Conservation (phyloP, 1,139 yeast species). For the Spathaspora sp. region DNA sequence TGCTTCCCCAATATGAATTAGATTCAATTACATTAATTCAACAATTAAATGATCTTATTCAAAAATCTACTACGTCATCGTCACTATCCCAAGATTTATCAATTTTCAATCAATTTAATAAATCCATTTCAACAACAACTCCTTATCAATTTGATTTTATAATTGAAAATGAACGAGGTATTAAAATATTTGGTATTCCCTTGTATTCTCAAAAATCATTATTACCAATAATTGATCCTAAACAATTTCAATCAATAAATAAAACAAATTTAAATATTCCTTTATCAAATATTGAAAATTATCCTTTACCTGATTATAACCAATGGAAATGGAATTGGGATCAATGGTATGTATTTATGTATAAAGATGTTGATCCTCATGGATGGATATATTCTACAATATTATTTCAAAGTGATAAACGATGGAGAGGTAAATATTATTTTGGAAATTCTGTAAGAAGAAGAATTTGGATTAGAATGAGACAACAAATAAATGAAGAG, state of each 20-base stretch:
- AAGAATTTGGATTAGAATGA: slow-evolving; percentile 56
- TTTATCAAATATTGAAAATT: slow-evolving; percentile 36
- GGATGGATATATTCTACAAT: slow-evolving; percentile 70
- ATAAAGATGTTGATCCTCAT: slow-evolving; percentile 69
- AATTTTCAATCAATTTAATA: slow-evolving; percentile 6
- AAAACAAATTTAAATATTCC: slow-evolving; percentile 28
- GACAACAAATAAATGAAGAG: slow-evolving; percentile 3
- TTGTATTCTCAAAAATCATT: slow-evolving; percentile 56
- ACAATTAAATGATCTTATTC: slow-evolving; percentile 4
- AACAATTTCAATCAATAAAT: slow-evolving; percentile 39
- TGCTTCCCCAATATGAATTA: slow-evolving; percentile 1
- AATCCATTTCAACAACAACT: slow-evolving; percentile 5
- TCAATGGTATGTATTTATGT: slow-evolving; percentile 72
- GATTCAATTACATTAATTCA: slow-evolving; percentile 7
- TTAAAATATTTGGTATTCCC: slow-evolving; percentile 63
- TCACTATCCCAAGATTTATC: slow-evolving; percentile 5
- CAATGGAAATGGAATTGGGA: slow-evolving; percentile 76
- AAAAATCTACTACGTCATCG: background rate
- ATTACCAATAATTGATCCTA: slow-evolving; percentile 61
- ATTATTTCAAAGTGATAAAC: slow-evolving; percentile 38
- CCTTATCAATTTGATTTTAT: slow-evolving; percentile 36
- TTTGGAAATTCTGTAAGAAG: slow-evolving; percentile 58
- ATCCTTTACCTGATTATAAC: slow-evolving; percentile 58
- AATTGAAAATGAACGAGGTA: slow-evolving; percentile 72
- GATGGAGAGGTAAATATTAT: slow-evolving; percentile 63